These are phyloP conservation scores for Penicillium silybi DNA, from an alignment of 495 filamentous ascomycete genomes.

Conservation along the genomic window DNA sequence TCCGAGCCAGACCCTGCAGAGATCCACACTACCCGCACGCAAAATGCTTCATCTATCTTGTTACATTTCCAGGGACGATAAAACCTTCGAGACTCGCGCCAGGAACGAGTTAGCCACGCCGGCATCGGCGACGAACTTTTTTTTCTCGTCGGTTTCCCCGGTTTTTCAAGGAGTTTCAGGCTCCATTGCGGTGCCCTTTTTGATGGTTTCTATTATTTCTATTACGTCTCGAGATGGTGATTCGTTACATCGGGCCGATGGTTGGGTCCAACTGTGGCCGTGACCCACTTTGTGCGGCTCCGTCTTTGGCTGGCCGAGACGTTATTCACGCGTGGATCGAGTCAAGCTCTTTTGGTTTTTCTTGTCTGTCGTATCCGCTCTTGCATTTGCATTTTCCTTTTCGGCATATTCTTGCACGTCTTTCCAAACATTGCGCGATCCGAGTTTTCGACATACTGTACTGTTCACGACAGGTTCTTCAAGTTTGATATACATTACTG, in stretches of 20 bases:
- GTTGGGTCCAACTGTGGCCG: neutral
- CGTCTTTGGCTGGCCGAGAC: constrained; percentile 4
- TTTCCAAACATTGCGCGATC: neutral
- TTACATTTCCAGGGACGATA: neutral
- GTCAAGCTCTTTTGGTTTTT: neutral
- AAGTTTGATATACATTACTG: neutral
- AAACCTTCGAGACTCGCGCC: neutral
- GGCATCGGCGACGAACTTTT: constrained; percentile 17
- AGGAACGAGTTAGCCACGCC: constrained; percentile 6
- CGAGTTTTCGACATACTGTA: neutral
- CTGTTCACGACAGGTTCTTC: neutral
- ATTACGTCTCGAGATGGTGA: constrained; percentile 18
- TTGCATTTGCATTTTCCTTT: neutral
- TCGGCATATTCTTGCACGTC: neutral
- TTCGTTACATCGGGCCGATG: constrained; percentile 15
- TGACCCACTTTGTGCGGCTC: constrained; percentile 10
- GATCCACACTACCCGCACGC: neutral
- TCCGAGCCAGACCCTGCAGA: neutral
- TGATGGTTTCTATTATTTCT: constrained; percentile 13
- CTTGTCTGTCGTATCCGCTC: neutral
- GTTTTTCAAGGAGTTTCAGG: constrained; percentile 6
- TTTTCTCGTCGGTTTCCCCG: constrained; percentile 11
- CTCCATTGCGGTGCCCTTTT: constrained; percentile 4
- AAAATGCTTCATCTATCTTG: neutral
- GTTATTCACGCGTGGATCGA: constrained; percentile 2